phyloP scores from a whole-genome alignment of 1,284 basidiomycete species.

The Cutaneotrichosporon mucoides region DNA sequence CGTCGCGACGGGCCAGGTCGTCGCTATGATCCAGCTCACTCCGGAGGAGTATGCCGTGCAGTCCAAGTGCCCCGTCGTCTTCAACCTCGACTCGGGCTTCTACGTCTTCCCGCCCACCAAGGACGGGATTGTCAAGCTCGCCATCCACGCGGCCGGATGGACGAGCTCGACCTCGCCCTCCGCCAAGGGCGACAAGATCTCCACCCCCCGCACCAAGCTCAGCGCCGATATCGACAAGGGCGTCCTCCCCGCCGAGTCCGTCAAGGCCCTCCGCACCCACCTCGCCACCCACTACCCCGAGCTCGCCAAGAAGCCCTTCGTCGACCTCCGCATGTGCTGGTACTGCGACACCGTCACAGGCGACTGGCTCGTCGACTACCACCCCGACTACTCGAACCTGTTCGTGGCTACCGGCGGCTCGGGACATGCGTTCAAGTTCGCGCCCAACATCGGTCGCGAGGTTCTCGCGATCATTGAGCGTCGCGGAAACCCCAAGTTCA shows the following conservation, averaged over 20 bases:
- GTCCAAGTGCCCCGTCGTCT: conserved; percentile 59
- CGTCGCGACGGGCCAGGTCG: conserved; percentile 56
- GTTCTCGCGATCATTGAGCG: conserved; percentile 68
- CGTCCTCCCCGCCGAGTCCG: conserved; percentile 39
- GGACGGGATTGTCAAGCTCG: conserved; percentile 51
- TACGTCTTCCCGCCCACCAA: conserved; percentile 53
- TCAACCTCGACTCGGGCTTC: conserved; percentile 48
- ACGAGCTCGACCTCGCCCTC: conserved; percentile 10
- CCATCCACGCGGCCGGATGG: conserved; percentile 51
- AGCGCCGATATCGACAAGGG: conserved; percentile 43
- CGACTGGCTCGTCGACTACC: conserved; percentile 53
- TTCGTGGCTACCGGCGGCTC: conserved; percentile 52
- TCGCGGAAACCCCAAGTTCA: conserved; percentile 45
- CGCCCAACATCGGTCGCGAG: conserved; percentile 72
- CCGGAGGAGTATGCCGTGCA: conserved; percentile 64
- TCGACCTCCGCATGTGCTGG: conserved; percentile 46
- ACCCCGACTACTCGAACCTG: conserved; percentile 47
- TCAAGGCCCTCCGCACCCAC: conserved; percentile 30
- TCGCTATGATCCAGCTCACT: conserved; percentile 70
- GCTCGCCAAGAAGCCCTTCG: conserved; percentile 44
- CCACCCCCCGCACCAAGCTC: conserved; percentile 45
- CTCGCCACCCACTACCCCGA: conserved; percentile 41
- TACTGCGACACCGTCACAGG: conserved; percentile 51
- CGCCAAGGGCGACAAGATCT: conserved; percentile 33
- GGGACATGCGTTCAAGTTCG: conserved; percentile 61